Evolutionary conservation across 2,329 filamentous ascomycete species (phyloP), one percentile per base, ranked within the genome.

Genomic region (Lasiodiplodia sp.): DNA sequence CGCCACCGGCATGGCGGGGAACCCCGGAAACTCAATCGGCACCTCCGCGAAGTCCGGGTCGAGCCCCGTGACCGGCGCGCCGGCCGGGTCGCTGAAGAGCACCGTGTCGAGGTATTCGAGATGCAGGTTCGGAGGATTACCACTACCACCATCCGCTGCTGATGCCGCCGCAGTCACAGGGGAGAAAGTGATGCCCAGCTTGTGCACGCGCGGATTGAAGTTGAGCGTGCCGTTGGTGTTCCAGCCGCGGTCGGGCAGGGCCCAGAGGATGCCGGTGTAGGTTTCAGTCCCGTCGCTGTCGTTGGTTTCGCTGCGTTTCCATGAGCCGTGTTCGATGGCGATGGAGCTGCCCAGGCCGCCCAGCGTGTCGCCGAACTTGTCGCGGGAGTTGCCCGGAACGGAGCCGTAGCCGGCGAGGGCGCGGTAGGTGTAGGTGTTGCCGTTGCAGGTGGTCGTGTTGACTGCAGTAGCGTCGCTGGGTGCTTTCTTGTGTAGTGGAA

Each of bases 341-440:
- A 91, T 86, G 14, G 88, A 84, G 68, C 87, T 90, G 10, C 91
- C 91, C 64, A 91, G 82, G 1, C 89, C 88, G 47, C 88, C 89
- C 37, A 92, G 81, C 0, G 89, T 92, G 75, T 93, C 91, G 37
- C 89, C 89, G 72, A 86, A 89, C 75, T 89, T 89, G 79, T 93
- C 91, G 38, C 84, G 81, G 2, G 85, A 84, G 73, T 89, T 83
- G 38, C 83, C 83, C 0, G 86, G 79, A 3, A 92, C 78, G 67
- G 83, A 85, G 5, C 91, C 91, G 74, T 89, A 92, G 11, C 91
- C 91, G 4, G 87, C 89, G 11, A 93, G 85, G 68, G 86, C 83
- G 65, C 89, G 81, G 75, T 93, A 93, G n/a, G 86, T 83, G 73
- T 91, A 92, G 0, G 79, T 82, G 70, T 88, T 84, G 62, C 87